Percentiles rank a stretch among this genome's conserved stretches.
Evolutionary conservation across 306 rosid species (phyloP).

Genomic region (Acacia melanoxylon): DNA sequence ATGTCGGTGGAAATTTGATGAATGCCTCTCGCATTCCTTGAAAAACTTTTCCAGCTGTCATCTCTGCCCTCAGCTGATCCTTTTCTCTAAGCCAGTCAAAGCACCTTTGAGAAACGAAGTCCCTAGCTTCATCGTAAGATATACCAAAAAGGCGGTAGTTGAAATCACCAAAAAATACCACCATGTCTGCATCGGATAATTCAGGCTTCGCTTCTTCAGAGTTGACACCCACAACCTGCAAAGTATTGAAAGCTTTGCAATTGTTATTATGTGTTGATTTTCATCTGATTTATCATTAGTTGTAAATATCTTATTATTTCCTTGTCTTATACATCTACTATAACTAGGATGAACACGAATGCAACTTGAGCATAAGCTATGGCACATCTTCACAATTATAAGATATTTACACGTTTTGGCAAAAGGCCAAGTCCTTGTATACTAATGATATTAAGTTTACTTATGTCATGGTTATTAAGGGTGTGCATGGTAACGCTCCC

Average conservation of each 20-base stretch:
- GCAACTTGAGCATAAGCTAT: neutral
- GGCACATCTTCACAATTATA: neutral
- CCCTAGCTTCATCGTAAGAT: conserved; percentile 98
- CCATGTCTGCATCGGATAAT: conserved; percentile 92
- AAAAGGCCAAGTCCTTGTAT: neutral
- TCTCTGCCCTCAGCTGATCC: conserved; percentile 98
- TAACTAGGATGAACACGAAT: neutral
- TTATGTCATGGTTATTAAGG: neutral
- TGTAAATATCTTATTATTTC: neutral
- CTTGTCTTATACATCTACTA: neutral
- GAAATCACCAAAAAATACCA: conserved; percentile 93
- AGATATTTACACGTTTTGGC: neutral
- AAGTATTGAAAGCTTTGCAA: conserved; percentile 29
- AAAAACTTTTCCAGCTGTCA: conserved; percentile 94
- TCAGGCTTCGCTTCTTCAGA: conserved; percentile 87
- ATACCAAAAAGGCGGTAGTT: conserved; percentile 96
- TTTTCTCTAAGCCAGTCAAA: conserved; percentile 99
- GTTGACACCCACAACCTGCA: conserved; percentile 60
- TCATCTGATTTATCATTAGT: neutral
- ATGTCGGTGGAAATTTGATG: conserved; percentile 93
- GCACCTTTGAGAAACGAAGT: conserved; percentile 99
- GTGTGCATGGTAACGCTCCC: too few species aligned
- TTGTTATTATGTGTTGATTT: conserved; percentile 3
- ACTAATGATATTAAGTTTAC: neutral
- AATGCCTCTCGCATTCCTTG: conserved; percentile 99